A percentile compares a stretch with the other conserved stretches of the same genome.
Conservation (phyloP, 805 yeast species). For the Ogataea zsoltii region DNA sequence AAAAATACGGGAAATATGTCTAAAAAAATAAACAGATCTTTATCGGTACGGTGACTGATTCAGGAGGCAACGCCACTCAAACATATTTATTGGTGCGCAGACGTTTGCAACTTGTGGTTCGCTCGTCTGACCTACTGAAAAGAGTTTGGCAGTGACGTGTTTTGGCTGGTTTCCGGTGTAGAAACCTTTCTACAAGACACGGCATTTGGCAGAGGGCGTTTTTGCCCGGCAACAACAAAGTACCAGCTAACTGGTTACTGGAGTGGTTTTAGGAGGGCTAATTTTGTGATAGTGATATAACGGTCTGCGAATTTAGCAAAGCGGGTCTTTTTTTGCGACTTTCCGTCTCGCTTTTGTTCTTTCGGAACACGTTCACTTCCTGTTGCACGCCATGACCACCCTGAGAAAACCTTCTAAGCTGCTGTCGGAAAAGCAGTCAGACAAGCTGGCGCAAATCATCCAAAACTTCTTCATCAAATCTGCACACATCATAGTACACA, state of each 20-base stretch:
- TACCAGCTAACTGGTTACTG: neutral
- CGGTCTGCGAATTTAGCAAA: too few species aligned
- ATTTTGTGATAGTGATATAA: too few species aligned
- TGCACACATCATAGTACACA: slow-evolving; percentile 48
- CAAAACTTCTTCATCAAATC: slow-evolving; percentile 67
- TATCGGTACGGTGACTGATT: neutral
- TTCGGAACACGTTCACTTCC: neutral
- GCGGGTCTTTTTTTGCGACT: too few species aligned
- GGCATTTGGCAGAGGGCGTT: neutral
- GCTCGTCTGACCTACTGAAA: too few species aligned
- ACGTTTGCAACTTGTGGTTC: too few species aligned
- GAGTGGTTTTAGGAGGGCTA: neutral
- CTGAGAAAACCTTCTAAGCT: slow-evolving; percentile 21
- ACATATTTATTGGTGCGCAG: neutral
- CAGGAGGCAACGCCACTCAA: neutral
- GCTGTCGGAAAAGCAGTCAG: slow-evolving; percentile 34
- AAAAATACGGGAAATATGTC: neutral
- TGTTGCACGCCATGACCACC: slow-evolving; percentile 8
- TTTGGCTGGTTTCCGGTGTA: too few species aligned
- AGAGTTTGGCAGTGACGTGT: too few species aligned
- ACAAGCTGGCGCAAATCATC: slow-evolving; percentile 33
- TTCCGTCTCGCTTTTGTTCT: too few species aligned
- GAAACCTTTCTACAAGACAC: too few species aligned
- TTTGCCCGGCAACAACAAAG: neutral
- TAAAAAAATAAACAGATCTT: neutral